phyloP scores from a whole-genome alignment of 257 asterid species.

The Solanum gandarillasii region DNA sequence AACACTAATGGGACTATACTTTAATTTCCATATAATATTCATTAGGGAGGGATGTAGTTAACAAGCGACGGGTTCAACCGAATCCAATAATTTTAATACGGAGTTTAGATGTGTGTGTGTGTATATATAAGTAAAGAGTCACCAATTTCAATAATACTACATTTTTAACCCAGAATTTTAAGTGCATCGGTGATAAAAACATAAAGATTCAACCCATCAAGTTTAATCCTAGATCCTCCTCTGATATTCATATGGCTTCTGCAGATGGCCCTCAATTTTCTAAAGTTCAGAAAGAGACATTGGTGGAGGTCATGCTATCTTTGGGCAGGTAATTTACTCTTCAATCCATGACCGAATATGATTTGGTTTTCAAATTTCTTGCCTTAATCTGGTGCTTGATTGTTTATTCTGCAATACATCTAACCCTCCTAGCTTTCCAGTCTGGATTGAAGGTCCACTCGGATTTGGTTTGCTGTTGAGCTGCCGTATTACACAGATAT shows the following conservation, averaged over 20 bases:
- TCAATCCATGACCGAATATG: background rate
- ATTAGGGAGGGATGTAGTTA: background rate
- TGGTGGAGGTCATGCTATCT: constrained; percentile 90
- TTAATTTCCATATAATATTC: background rate
- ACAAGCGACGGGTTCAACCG: background rate
- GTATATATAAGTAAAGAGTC: background rate
- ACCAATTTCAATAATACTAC: background rate
- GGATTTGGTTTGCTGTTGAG: constrained; percentile 91
- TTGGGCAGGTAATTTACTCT: constrained; percentile 51
- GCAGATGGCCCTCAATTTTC: constrained; percentile 62
- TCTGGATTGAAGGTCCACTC: constrained; percentile 83
- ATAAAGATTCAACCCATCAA: background rate
- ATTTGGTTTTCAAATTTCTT: background rate
- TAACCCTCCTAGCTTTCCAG: constrained; percentile 27
- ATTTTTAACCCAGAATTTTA: background rate
- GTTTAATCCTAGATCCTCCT: background rate
- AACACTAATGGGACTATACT: background rate
- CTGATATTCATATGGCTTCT: constrained; percentile 10
- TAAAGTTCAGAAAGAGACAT: constrained; percentile 39
- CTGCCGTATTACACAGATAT: constrained; percentile 71
- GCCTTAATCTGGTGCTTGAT: constrained; percentile 12
- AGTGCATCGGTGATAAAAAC: background rate
- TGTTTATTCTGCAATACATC: background rate
- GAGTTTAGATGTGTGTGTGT: no score
- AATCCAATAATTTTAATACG: background rate